Conservation (phyloP, 1,139 yeast genomes). For the Suhomyces terraborum region DNA sequence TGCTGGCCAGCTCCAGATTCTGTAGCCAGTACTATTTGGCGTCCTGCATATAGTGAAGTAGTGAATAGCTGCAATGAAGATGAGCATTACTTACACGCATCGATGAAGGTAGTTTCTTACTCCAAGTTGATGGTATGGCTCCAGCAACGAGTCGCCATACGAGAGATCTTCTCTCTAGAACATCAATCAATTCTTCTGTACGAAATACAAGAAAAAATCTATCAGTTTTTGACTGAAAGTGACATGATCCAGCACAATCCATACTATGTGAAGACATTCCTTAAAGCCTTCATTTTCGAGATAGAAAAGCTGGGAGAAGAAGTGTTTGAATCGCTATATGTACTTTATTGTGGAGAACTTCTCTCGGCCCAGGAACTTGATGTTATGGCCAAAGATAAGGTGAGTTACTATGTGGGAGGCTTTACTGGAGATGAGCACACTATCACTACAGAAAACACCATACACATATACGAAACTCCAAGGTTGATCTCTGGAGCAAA, state of each 20-base stretch:
- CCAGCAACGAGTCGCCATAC: conserved; percentile 18
- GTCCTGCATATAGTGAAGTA: background rate
- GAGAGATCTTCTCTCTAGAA: conserved; percentile 13
- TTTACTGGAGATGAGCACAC: conserved; percentile 11
- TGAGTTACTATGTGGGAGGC: conserved; percentile 47
- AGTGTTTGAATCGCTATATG: conserved; percentile 52
- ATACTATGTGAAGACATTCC: conserved; percentile 49
- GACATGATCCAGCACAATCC: conserved; percentile 36
- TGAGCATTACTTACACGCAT: background rate
- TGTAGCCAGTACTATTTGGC: background rate
- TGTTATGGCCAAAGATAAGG: conserved; percentile 50
- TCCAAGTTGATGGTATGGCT: conserved; percentile 13
- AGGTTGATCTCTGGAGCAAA: conserved; percentile 68
- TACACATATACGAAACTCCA: conserved; percentile 62
- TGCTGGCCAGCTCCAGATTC: background rate
- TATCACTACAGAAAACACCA: conserved; percentile 18
- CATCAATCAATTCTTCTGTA: background rate
- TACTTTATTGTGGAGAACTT: conserved; percentile 43
- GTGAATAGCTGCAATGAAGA: conserved; percentile 1
- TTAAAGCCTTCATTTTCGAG: conserved; percentile 41
- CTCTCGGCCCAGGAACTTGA: conserved; percentile 40
- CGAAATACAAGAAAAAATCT: conserved; percentile 5
- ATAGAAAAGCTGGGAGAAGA: conserved; percentile 35
- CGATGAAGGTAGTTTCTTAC: conserved; percentile 9
- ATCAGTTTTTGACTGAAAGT: conserved; percentile 3